Evolutionary conservation across 2,329 filamentous ascomycete genomes (phyloP).

Genomic region (Neospermospora avenae): DNA sequence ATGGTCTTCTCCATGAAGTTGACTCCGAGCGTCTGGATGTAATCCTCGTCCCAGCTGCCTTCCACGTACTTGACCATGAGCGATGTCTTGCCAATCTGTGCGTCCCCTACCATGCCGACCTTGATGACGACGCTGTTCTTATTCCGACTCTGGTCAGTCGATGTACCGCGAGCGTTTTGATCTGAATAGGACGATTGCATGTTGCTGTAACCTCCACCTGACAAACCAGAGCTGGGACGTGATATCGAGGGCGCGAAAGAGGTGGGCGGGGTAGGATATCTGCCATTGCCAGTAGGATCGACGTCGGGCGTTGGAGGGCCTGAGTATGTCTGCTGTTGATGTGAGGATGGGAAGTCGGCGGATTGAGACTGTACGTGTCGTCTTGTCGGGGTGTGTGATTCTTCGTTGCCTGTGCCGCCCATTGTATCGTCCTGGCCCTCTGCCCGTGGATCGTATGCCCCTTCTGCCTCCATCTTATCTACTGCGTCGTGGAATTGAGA

Average conservation of each 20-base stretch:
- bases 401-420: slow-evolving; percentile 30
- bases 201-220: slow-evolving; percentile 33
- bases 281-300: slow-evolving; percentile 31
- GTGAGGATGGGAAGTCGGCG: slow-evolving; percentile 32
- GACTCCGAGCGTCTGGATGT: slow-evolving; percentile 96
- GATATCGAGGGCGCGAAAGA: slow-evolving; percentile 33
- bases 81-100: slow-evolving; percentile 98
- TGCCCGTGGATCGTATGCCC: slow-evolving; percentile 37
- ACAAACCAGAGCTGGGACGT: slow-evolving; percentile 35
- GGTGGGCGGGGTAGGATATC: slow-evolving; percentile 36
- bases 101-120: slow-evolving; percentile 98
- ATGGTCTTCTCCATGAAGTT: slow-evolving; percentile 99
- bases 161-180: slow-evolving; percentile 31
- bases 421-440: slow-evolving; percentile 32
- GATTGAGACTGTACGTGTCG: slow-evolving; percentile 35
- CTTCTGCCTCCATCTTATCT: slow-evolving; percentile 48
- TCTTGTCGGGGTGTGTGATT: slow-evolving; percentile 33
- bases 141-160: slow-evolving; percentile 29
- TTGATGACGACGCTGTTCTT: slow-evolving; percentile 90
- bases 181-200: slow-evolving; percentile 35
- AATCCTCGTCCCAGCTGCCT: slow-evolving; percentile 99
- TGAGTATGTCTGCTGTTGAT: slow-evolving; percentile 26
- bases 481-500: slow-evolving; percentile 52
- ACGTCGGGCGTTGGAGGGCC: slow-evolving; percentile 29
- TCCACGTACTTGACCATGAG: slow-evolving; percentile 99